Evolutionary conservation across 2,329 filamentous ascomycete species (phyloP), one percentile per base, ranked within the genome.

Genomic region (Penicillium sp.): DNA sequence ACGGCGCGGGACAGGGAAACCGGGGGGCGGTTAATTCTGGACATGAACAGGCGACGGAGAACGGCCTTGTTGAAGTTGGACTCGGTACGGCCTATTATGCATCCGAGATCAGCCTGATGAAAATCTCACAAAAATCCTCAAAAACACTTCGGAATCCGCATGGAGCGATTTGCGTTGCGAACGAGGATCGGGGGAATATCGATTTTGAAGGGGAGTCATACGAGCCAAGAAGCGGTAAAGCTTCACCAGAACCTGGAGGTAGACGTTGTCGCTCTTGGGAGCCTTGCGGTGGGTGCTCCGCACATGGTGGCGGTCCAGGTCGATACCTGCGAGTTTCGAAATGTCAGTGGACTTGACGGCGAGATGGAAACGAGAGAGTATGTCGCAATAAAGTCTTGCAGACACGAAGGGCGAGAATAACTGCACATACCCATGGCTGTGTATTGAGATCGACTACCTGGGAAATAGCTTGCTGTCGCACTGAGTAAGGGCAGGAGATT

Each of bases 61-160:
- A 99, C 87, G 73, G 94, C 90, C 85, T 96, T 95, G 89, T 99
- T 99, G 90, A 99, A 99, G 82, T 85, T 86, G 66, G 91, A 86
- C 79, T 97, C 94, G 77, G 94, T 99, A 76, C 94, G 92, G 81
- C 92, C 90, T 95, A 70, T 50, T 21, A 18, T 29, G 52, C 39
- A 50, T 48, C 43, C 50, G 45, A 48, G 24, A 49, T 62, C 49
- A 66, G 66, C 61, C 61, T 58, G 55, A 36, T 36, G 34, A 36
- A 36, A 36, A n/a, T 36, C n/a, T 36, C 34, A 36, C 34, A n/a
- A 43, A 45, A 16, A 44, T 53, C 50, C 39, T 40, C 39, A 36
- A 18, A 52, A 48, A 4, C 18, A 18, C 34, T n/a, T 36, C 40
- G 44, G 39, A 10, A 10, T 36, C 9, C 39, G 40, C 44, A 32